Percentiles rank a stretch among this genome's conserved stretches.
phyloP scores from a whole-genome alignment of 2,329 filamentous ascomycete genomes.

The Xylariaceae sp. region DNA sequence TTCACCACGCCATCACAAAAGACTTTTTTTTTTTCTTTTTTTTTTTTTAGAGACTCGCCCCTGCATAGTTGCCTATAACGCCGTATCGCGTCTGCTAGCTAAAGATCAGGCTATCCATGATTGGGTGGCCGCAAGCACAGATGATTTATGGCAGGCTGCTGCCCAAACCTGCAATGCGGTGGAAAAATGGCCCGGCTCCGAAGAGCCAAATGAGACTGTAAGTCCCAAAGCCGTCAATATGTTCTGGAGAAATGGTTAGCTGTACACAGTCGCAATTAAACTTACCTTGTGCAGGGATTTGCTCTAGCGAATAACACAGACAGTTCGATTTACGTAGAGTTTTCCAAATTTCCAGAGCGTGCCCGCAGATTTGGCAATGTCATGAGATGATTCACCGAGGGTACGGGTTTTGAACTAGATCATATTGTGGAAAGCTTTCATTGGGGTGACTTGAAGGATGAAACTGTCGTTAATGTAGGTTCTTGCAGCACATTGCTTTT shows the following conservation, averaged over 20 bases:
- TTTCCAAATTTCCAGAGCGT: slow-evolving; percentile 28
- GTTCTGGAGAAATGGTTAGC: neutral
- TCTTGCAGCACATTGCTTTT: neutral
- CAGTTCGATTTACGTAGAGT: slow-evolving; percentile 29
- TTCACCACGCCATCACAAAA: slow-evolving; percentile 24
- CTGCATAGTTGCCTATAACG: slow-evolving; percentile 27
- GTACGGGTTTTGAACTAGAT: slow-evolving; percentile 25
- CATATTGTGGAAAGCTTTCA: slow-evolving; percentile 28
- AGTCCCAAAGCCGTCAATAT: too few species aligned
- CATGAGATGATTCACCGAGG: slow-evolving; percentile 29
- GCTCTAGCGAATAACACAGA: slow-evolving; percentile 29
- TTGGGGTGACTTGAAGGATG: slow-evolving; percentile 23
- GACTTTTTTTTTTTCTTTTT: too few species aligned
- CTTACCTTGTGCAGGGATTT: slow-evolving; percentile 27
- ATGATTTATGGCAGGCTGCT: slow-evolving; percentile 33
- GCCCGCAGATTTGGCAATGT: slow-evolving; percentile 31
- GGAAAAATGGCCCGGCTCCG: slow-evolving; percentile 25
- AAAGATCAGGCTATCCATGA: slow-evolving; percentile 30
- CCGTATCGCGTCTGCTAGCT: slow-evolving; percentile 28
- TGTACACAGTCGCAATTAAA: neutral
- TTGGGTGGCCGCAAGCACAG: slow-evolving; percentile 26
- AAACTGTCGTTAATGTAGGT: slow-evolving; percentile 29
- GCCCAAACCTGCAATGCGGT: slow-evolving; percentile 29
- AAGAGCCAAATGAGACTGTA: slow-evolving; percentile 32
- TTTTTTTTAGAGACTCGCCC: slow-evolving; percentile 26